Conservation (phyloP, 345 rosid species). For the Populus deltoides region DNA sequence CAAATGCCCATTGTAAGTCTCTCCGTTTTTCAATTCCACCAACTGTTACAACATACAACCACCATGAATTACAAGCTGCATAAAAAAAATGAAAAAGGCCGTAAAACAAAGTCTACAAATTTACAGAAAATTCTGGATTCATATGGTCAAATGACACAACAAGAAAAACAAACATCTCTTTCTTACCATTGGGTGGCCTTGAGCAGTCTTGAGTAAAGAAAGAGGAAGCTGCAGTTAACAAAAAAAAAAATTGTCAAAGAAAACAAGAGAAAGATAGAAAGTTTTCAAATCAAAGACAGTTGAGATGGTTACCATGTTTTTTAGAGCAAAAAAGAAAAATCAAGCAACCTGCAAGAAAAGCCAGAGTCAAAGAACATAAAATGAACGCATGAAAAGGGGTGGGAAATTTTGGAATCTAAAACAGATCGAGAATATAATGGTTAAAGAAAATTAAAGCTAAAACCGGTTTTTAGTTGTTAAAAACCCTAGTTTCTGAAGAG, state of each 20-base stretch:
- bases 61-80: conserved; percentile 24
- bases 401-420: background rate
- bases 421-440: background rate
- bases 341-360: conserved; percentile 6
- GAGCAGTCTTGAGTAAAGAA: conserved; percentile 73
- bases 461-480: background rate
- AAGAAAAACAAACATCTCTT: background rate
- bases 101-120: background rate
- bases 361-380: background rate
- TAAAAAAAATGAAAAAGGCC: background rate
- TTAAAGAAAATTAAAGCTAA: background rate
- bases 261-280: background rate
- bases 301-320: conserved; percentile 11
- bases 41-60: conserved; percentile 45
- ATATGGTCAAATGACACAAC: background rate
- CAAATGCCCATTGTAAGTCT: conserved; percentile 94
- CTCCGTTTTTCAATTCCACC: conserved; percentile 96
- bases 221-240: conserved; percentile 62
- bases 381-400: background rate
- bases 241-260: background rate
- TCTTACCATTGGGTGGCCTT: conserved; percentile 81
- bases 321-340: background rate
- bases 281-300: background rate
- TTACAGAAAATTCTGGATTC: background rate
- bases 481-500: background rate